These are phyloP conservation scores for Bipolaris cookei DNA, from an alignment of 2,329 filamentous ascomycete species.

Conservation along the genomic window DNA sequence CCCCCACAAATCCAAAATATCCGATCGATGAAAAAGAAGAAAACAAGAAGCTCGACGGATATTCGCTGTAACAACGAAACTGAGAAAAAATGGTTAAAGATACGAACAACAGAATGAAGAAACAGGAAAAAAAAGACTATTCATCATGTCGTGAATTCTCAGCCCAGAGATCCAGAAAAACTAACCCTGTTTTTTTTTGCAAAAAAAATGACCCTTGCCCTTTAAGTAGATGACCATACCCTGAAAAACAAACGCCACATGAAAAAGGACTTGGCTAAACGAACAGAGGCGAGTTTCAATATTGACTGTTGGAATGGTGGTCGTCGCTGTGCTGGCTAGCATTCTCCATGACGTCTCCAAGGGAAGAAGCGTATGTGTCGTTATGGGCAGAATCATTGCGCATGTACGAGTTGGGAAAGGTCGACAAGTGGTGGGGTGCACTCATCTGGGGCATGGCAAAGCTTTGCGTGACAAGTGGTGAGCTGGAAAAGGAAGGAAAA, in stretches of 20 bases:
- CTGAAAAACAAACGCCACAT: conserved; percentile 13
- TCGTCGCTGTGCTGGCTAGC: conserved; percentile 44
- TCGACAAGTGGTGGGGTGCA: conserved; percentile 50
- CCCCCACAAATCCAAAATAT: too few species aligned
- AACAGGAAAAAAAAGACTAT: too few species aligned
- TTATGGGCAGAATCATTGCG: conserved; percentile 45
- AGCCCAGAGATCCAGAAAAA: too few species aligned
- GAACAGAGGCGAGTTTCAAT: conserved; percentile 15
- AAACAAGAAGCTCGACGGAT: too few species aligned
- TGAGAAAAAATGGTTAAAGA: too few species aligned
- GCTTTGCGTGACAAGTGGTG: conserved; percentile 48
- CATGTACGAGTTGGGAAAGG: conserved; percentile 48
- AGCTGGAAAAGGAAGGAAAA: conserved; percentile 50
- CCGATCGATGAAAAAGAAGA: too few species aligned
- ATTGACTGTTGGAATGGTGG: conserved; percentile 33
- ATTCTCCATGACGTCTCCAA: conserved; percentile 47
- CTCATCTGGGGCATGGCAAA: conserved; percentile 49
- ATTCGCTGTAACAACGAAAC: too few species aligned
- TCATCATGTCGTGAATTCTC: too few species aligned
- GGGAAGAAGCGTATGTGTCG: conserved; percentile 43
- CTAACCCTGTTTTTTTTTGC: too few species aligned
- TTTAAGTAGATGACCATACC: too few species aligned
- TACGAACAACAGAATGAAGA: too few species aligned
- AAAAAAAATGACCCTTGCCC: too few species aligned
- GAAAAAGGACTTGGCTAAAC: conserved; percentile 6